These are phyloP conservation scores for Hypoxylon sp. DNA, from an alignment of 2,329 filamentous ascomycete species.

Conservation along the genomic window DNA sequence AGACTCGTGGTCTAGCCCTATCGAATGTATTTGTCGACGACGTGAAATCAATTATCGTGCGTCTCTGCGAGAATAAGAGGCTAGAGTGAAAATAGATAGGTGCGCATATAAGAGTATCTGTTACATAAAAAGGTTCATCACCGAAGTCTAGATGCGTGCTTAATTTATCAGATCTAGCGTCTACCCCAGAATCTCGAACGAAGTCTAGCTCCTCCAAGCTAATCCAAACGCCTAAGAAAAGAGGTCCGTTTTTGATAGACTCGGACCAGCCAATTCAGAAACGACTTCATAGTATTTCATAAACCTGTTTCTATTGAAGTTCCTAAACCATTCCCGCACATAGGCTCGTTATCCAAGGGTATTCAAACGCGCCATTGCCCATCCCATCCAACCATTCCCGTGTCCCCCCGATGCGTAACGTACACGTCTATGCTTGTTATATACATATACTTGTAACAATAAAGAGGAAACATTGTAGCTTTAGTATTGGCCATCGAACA, in stretches of 20 bases:
- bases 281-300: constrained; percentile 9
- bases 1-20: neutral
- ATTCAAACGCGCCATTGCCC: constrained; percentile 7
- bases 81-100: neutral
- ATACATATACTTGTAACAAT: neutral
- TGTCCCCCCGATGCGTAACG: constrained; percentile 5
- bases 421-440: constrained; percentile 24
- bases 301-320: neutral
- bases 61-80: neutral
- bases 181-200: neutral
- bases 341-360: constrained; percentile 32
- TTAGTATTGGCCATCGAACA: constrained; percentile 60
- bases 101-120: neutral
- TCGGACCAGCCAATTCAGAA: neutral
- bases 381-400: neutral
- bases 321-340: constrained; percentile 12
- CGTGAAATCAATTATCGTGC: neutral
- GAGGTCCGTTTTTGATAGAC: neutral
- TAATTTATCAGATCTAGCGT: neutral
- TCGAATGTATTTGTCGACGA: neutral
- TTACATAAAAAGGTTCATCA: neutral
- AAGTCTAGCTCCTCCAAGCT: neutral
- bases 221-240: neutral
- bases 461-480: neutral
- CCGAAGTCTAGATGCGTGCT: neutral